Conservation (phyloP, 345 rosid genomes). For the Sisymbrium altissimum region DNA sequence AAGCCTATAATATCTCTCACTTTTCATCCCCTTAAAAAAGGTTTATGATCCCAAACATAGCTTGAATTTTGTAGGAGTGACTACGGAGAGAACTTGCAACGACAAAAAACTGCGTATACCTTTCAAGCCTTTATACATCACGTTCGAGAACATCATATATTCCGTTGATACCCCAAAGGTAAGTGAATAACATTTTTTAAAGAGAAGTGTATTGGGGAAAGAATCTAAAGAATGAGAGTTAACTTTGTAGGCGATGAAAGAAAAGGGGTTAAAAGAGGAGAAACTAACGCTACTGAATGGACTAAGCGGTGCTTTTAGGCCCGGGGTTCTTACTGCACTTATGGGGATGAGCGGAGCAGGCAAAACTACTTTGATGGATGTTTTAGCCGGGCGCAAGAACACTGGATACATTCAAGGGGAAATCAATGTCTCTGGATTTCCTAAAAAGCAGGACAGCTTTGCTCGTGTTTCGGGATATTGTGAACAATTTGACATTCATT, state of each 20-base stretch:
- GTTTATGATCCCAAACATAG: neutral
- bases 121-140: constrained; percentile 35
- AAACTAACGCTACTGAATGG: constrained; percentile 27
- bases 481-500: constrained; percentile 36
- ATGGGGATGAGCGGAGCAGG: constrained; percentile 41
- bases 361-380: constrained; percentile 35
- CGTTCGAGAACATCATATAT: constrained; percentile 42
- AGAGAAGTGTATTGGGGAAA: neutral
- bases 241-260: constrained; percentile 30
- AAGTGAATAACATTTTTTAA: neutral
- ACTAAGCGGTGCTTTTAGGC: constrained; percentile 34
- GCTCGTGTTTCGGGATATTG: constrained; percentile 37
- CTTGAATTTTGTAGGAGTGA: neutral
- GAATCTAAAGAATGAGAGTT: neutral
- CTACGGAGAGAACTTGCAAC: neutral
- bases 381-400: constrained; percentile 38
- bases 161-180: constrained; percentile 42
- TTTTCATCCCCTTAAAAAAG: neutral
- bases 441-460: constrained; percentile 32
- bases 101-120: constrained; percentile 31
- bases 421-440: constrained; percentile 29
- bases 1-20: neutral
- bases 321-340: constrained; percentile 30
- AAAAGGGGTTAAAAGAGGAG: constrained; percentile 22
- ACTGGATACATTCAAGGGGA: constrained; percentile 30